Evolutionary conservation across 371 early-diverging fungal genomes (phyloP), one percentile per base, ranked within the genome.

Genomic region (Mucor circinelloides): DNA sequence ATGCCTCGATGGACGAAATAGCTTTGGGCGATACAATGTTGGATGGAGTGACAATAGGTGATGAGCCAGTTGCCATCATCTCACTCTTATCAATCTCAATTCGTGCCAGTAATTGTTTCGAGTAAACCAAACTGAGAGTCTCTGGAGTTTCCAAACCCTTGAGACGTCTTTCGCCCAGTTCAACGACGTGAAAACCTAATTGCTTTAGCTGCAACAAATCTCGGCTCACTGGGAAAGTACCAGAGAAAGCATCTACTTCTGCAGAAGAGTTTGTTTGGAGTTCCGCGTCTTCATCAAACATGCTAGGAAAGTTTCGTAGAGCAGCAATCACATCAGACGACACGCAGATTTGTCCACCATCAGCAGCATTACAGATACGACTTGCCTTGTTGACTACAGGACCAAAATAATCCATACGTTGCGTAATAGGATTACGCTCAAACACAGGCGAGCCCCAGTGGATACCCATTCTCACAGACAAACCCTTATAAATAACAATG

Each of bases 381-480:
- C 94, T 89, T 4, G 96, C 91, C 9, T 94, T 86, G 76, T 95
- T 97, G 38, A 96, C 96, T 79, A 95, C 91, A 0, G 95, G 96
- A 0, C 98, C 98, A 84, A 95, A 96, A 76, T 97, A 97, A 78
- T 97, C 98, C 96, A 97, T 96, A 58, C 97, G 90, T 30, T 90
- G 84, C 2, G 96, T 96, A 46, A 94, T 88, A 1, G 95, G 95
- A 75, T 96, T 96, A 13, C 90, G 89, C 62, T 98, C 97, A 65
- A 90, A 94, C 5, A 96, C 92, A 4, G 97, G 96, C 4, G 86
- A 83, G 27, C 98, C 98, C 86, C 93, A 94, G 69, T 97, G 97
- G 63, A 98, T 91, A 21, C 98, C 98, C 95, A 98, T 97, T 42
- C 98, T 90, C 15, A 98, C 94, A 5, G 93, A 91, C 27, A 97